These are phyloP conservation scores for Platanthera zijinensis DNA, from an alignment of 106 monocot species.

Conservation along the genomic window DNA sequence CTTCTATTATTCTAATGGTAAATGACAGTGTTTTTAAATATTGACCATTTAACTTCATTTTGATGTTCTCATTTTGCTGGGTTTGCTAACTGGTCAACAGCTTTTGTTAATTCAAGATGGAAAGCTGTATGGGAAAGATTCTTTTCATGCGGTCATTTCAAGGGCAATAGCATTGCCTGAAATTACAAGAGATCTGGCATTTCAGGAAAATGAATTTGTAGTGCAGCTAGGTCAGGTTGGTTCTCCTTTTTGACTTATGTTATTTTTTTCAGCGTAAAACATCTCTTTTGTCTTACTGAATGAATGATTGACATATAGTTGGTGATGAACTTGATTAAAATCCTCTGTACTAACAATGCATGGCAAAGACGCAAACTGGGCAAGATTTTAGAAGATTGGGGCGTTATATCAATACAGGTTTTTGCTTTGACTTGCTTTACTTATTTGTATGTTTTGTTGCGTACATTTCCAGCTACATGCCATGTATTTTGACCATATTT, in stretches of 20 bases:
- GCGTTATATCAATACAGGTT: conserved; percentile 74
- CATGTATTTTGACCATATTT: not conserved
- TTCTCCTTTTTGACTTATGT: not conserved
- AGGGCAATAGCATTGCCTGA: conserved; percentile 51
- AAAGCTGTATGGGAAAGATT: conserved; percentile 65
- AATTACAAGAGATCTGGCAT: conserved; percentile 46
- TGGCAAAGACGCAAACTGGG: conserved; percentile 98
- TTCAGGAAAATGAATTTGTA: conserved; percentile 74
- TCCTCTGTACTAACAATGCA: conserved; percentile 87
- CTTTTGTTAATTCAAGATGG: conserved; percentile 80
- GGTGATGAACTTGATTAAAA: conserved; percentile 77
- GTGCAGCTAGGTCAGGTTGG: conserved; percentile 75
- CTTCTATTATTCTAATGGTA: not conserved
- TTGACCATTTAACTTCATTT: not conserved
- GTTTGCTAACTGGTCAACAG: conserved; percentile 36
- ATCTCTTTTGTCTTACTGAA: not conserved
- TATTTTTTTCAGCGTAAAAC: not conserved
- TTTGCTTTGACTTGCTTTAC: not conserved
- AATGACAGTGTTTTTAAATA: not conserved
- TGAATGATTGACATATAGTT: conserved; percentile 36
- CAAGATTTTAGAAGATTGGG: conserved; percentile 92
- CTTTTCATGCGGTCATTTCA: conserved; percentile 72
- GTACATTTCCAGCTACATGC: not conserved
- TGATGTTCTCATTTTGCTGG: conserved; percentile 14
- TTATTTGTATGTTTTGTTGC: not conserved